Conservation (phyloP, 208 protist species). For the Phytomonas sp. region DNA sequence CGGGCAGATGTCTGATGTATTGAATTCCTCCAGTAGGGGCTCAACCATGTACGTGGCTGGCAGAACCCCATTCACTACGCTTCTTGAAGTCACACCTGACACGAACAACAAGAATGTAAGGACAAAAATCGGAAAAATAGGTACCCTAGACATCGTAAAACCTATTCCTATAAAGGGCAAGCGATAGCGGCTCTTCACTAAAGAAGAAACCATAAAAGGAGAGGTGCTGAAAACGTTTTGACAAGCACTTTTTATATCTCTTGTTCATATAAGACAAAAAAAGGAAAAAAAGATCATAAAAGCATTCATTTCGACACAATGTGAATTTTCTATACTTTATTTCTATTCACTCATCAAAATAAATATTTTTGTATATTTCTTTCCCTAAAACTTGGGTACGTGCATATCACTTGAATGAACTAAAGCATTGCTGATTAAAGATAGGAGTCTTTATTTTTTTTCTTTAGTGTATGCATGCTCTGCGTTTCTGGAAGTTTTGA, state of each 20-base stretch:
- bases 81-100: background rate
- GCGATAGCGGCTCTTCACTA: background rate
- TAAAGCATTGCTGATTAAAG: background rate
- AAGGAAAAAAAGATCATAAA: background rate
- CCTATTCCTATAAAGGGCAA: slow-evolving; percentile 15
- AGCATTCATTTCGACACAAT: background rate
- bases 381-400: background rate
- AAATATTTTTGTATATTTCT: background rate
- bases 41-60: background rate
- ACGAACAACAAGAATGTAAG: background rate
- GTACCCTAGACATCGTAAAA: slow-evolving; percentile 4
- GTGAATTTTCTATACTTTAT: background rate
- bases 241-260: background rate
- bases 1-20: slow-evolving; percentile 8
- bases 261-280: background rate
- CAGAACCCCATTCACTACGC: background rate
- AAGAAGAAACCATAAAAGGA: background rate
- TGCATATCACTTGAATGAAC: background rate
- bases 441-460: background rate
- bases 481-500: background rate
- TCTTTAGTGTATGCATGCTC: background rate
- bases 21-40: background rate
- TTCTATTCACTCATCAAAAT: background rate
- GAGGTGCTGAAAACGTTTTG: background rate
- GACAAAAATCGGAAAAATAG: slow-evolving; percentile 1